Conservation (phyloP, 1,284 basidiomycete species). For the Ceratorhiza oryzae-sativae region DNA sequence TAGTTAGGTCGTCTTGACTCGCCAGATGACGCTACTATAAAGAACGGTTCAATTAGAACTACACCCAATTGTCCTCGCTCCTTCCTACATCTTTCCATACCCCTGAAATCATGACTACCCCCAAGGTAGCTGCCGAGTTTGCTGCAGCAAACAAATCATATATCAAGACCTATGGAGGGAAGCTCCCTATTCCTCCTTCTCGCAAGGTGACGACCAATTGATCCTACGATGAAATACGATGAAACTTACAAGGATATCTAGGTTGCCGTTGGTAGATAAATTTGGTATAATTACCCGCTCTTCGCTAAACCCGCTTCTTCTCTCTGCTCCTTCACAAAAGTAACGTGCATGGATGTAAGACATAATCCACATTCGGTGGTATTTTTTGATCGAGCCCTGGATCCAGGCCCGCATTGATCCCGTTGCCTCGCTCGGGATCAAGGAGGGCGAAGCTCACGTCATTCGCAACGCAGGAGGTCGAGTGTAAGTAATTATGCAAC, state of each 20-base stretch:
- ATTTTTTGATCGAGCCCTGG: neutral
- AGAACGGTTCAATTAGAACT: no score
- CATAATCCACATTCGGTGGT: neutral
- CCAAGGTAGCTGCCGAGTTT: conserved; percentile 49
- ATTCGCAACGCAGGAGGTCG: conserved; percentile 72
- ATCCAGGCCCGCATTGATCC: conserved; percentile 53
- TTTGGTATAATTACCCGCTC: neutral
- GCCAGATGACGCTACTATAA: neutral
- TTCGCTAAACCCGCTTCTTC: neutral
- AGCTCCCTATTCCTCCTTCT: conserved; percentile 59
- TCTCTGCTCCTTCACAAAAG: neutral
- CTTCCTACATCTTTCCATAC: no score
- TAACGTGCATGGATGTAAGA: conserved; percentile 20
- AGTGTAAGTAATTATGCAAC: conserved; percentile 54
- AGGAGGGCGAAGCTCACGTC: conserved; percentile 71
- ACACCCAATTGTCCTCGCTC: no score
- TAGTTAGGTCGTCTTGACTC: neutral
- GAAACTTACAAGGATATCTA: conserved; percentile 44
- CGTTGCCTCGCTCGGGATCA: conserved; percentile 63
- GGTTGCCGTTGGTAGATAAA: conserved; percentile 21
- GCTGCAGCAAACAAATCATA: conserved; percentile 53
- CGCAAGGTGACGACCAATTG: conserved; percentile 55
- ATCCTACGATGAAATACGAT: no score
- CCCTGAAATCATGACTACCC: conserved; percentile 35
- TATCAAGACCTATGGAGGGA: conserved; percentile 57